Evolutionary conservation across 768 basidiomycete genomes (phyloP).

Genomic region (Leccinum imitatum): DNA sequence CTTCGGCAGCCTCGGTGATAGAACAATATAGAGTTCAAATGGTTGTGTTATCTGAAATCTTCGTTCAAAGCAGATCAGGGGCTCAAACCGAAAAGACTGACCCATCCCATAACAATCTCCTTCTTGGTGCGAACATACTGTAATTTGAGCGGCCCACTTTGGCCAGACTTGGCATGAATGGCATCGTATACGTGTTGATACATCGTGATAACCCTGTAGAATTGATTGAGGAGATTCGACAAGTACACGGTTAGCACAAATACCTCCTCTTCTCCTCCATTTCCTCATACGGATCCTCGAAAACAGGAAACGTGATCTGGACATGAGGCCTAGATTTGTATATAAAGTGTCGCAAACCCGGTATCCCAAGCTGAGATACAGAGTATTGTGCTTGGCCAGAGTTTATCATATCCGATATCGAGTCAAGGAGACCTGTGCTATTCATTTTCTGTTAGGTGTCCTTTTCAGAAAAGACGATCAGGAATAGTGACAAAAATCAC

Average conservation of each 20-base stretch:
- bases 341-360: slow-evolving; percentile 89
- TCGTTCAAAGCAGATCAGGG: not conserved
- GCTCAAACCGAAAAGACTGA: slow-evolving; percentile 37
- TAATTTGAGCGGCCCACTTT: slow-evolving; percentile 76
- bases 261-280: slow-evolving; percentile 61
- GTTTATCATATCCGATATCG: slow-evolving; percentile 47
- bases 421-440: slow-evolving; percentile 53
- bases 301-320: slow-evolving; percentile 83
- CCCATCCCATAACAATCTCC: slow-evolving; percentile 95
- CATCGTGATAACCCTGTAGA: slow-evolving; percentile 69
- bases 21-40: slow-evolving; percentile 85
- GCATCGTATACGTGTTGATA: slow-evolving; percentile 89
- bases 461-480: not conserved
- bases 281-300: slow-evolving; percentile 81
- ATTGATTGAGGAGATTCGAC: slow-evolving; percentile 9
- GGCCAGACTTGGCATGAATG: slow-evolving; percentile 87
- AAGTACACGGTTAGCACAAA: slow-evolving; percentile 7
- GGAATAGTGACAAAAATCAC: slow-evolving; percentile 9
- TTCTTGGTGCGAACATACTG: slow-evolving; percentile 83
- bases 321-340: slow-evolving; percentile 91
- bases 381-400: slow-evolving; percentile 60
- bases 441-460: slow-evolving; percentile 55
- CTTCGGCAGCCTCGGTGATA: slow-evolving; percentile 85
- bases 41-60: slow-evolving; percentile 78
- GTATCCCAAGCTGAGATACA: slow-evolving; percentile 77